Evolutionary conservation across 257 asterid genomes (phyloP).

Genomic region (Solanum paucissectum): DNA sequence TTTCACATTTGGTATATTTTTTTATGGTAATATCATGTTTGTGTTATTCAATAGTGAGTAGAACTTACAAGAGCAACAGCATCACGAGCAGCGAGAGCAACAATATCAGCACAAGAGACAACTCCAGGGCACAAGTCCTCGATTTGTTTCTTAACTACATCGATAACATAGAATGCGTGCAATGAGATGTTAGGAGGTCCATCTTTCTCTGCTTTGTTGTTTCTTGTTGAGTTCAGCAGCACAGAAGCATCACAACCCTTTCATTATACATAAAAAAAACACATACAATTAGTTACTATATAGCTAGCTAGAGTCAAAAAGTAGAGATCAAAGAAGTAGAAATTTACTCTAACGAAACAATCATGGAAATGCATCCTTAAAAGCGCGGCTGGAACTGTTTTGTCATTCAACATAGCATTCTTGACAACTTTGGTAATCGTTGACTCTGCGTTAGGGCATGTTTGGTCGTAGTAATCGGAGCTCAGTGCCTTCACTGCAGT

Average conservation of each 20-base stretch:
- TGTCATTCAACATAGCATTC: slow-evolving; percentile 54
- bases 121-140: slow-evolving; percentile 70
- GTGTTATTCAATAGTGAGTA: neutral
- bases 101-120: slow-evolving; percentile 78
- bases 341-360: slow-evolving; percentile 61
- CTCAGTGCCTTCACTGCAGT: slow-evolving; percentile 29
- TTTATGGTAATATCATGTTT: neutral
- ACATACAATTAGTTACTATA: neutral
- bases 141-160: slow-evolving; percentile 46
- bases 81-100: slow-evolving; percentile 80
- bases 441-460: slow-evolving; percentile 57
- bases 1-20: neutral
- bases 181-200: slow-evolving; percentile 72
- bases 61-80: slow-evolving; percentile 64
- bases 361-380: slow-evolving; percentile 89
- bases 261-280: neutral
- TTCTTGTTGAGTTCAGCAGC: slow-evolving; percentile 43
- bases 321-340: neutral
- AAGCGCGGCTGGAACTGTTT: slow-evolving; percentile 75
- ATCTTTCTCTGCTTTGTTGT: slow-evolving; percentile 54
- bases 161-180: slow-evolving; percentile 78
- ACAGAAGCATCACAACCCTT: slow-evolving; percentile 91
- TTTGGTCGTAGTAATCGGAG: slow-evolving; percentile 43
- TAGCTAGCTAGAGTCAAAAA: neutral
- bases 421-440: slow-evolving; percentile 26